A percentile compares a stretch with the other conserved stretches of the same genome.
These are phyloP conservation scores for Polyplosphaeria fusca DNA, from an alignment of 495 filamentous ascomycete species.

Conservation along the genomic window DNA sequence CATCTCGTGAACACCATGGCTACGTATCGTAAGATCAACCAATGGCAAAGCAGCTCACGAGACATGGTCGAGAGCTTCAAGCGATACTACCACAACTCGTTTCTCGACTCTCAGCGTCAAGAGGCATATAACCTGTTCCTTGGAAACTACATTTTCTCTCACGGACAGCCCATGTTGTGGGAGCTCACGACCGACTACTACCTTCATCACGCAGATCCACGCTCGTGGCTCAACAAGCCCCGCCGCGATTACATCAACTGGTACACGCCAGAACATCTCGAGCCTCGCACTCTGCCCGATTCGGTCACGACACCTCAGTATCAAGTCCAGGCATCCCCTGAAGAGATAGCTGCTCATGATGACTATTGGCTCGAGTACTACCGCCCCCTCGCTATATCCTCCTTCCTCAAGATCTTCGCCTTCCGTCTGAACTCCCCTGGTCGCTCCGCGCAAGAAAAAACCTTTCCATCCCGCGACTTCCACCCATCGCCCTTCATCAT, in stretches of 20 bases:
- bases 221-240: slow-evolving; percentile 62
- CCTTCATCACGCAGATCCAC: slow-evolving; percentile 83
- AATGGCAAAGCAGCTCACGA: slow-evolving; percentile 94
- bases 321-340: slow-evolving; percentile 42
- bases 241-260: slow-evolving; percentile 75
- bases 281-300: slow-evolving; percentile 47
- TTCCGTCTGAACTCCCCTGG: slow-evolving; percentile 86
- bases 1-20: slow-evolving; percentile 99
- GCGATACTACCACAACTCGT: slow-evolving; percentile 98
- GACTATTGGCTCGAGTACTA: slow-evolving; percentile 99
- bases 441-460: slow-evolving; percentile 71
- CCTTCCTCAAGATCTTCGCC: slow-evolving; percentile 82
- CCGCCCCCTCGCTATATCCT: slow-evolving; percentile 77
- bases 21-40: slow-evolving; percentile 96
- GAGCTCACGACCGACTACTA: slow-evolving; percentile 96
- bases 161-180: slow-evolving; percentile 96
- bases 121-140: slow-evolving; percentile 98
- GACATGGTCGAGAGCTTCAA: slow-evolving; percentile 99
- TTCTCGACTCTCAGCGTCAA: slow-evolving; percentile 91
- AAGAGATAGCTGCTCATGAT: slow-evolving; percentile 69
- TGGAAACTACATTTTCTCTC: slow-evolving; percentile 88
- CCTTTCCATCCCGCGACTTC: slow-evolving; percentile 65
- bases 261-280: slow-evolving; percentile 77
- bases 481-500: slow-evolving; percentile 71
- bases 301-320: slow-evolving; percentile 4